Percentiles rank a stretch among this genome's conserved stretches.
phyloP scores from a whole-genome alignment of 2,329 filamentous ascomycete genomes.

The Orbilia brochopaga region DNA sequence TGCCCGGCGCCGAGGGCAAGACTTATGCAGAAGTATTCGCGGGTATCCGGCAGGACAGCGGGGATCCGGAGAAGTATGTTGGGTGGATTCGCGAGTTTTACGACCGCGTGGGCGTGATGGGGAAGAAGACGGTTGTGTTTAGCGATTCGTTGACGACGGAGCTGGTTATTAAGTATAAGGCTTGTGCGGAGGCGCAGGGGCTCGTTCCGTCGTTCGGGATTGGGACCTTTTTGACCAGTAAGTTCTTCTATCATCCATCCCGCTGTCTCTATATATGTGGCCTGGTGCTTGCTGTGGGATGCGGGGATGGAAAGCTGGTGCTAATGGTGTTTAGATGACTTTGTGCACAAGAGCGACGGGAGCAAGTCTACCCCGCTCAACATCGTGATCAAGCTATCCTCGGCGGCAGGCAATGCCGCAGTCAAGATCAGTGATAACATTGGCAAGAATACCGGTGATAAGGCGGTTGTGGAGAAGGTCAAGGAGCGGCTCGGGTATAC shows the following conservation, averaged over 20 bases:
- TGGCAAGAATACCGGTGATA: conserved; percentile 92
- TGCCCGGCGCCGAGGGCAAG: conserved; percentile 60
- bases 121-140: conserved; percentile 89
- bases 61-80: conserved; percentile 80
- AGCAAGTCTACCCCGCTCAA: conserved; percentile 85
- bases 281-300: too few species aligned
- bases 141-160: conserved; percentile 94
- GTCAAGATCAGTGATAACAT: conserved; percentile 93
- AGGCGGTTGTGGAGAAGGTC: conserved; percentile 76
- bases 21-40: conserved; percentile 83
- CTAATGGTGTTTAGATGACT: conserved; percentile 71
- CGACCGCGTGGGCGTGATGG: conserved; percentile 63
- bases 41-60: conserved; percentile 88
- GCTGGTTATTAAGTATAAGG: conserved; percentile 86
- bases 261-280: background rate
- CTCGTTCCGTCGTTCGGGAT: conserved; percentile 91
- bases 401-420: conserved; percentile 77
- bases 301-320: background rate
- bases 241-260: conserved; percentile 52
- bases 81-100: conserved; percentile 82
- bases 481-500: conserved; percentile 68
- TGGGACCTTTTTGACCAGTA: conserved; percentile 89
- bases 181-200: conserved; percentile 76
- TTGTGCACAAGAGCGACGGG: conserved; percentile 68
- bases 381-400: conserved; percentile 96